phyloP scores from a whole-genome alignment of 768 basidiomycete genomes.

The Hygrophorus pudorinus region DNA sequence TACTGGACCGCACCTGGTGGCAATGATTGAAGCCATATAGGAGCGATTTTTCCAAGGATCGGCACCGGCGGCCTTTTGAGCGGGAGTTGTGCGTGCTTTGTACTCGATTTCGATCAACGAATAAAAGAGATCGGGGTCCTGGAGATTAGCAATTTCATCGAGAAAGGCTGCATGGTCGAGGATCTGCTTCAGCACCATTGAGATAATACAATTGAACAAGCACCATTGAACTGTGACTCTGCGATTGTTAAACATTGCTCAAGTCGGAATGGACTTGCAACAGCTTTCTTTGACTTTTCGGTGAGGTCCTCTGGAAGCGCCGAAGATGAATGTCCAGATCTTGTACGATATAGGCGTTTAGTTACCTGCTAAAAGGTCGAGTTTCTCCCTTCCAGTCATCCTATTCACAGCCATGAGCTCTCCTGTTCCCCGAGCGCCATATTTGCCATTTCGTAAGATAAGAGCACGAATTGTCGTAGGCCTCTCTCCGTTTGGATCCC shows the following conservation, averaged over 20 bases:
- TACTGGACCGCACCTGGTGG: conserved; percentile 37
- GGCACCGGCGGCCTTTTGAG: conserved; percentile 12
- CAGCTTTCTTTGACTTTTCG: conserved; percentile 43
- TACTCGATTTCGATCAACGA: conserved; percentile 48
- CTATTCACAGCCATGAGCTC: conserved; percentile 49
- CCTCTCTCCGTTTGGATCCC: conserved; percentile 39
- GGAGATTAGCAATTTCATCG: conserved; percentile 59
- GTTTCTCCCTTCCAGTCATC: conserved; percentile 69
- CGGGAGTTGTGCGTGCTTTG: conserved; percentile 34
- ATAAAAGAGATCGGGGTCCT: conserved; percentile 56
- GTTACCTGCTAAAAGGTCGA: conserved; percentile 69
- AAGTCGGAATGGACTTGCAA: conserved; percentile 56
- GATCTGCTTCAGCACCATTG: not conserved
- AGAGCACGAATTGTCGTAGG: conserved; percentile 68
- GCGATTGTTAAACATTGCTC: conserved; percentile 58
- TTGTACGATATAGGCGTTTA: conserved; percentile 11
- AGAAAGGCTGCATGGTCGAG: conserved; percentile 38
- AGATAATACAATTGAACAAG: conserved; percentile 9
- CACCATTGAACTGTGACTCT: conserved; percentile 65
- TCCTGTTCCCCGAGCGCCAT: conserved; percentile 62
- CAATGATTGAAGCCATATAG: conserved; percentile 46
- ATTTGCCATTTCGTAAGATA: conserved; percentile 63
- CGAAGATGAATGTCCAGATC: conserved; percentile 7
- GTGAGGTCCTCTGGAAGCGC: conserved; percentile 52
- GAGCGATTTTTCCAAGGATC: conserved; percentile 31